Evolutionary conservation across 805 yeast genomes (phyloP), one percentile per base, ranked within the genome.

Genomic region (Saccharomycopsis sp.): DNA sequence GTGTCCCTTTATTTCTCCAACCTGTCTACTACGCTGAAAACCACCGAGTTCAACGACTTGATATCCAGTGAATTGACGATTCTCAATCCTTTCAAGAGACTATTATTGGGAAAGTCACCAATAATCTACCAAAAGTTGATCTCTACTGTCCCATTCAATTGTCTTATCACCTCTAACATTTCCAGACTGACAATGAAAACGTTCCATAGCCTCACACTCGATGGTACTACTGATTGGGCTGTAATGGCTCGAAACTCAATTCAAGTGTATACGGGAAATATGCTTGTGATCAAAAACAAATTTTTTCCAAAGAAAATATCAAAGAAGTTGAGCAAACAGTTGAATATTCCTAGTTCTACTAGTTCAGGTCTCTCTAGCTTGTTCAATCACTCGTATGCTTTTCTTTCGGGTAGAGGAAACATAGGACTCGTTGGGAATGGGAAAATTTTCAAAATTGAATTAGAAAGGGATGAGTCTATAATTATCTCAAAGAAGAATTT

Each of bases 141-240:
- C 9, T 73, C 82, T 1, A 77, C 84, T 0, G 72, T 73, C 20
- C 79, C 83, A 8, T 68, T 76, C 52, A 75, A 57, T 50, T 18
- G 76, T 29, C 67, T 80, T 55, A 71, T 80, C 0, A 73, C 80
- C 15, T 72, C 82, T 1, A 68, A 65, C 46, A 64, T 61, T 7
- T 57, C 60, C 37, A 29, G 8, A 4, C 4, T 24, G 12, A 23
- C 46, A 21, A 46, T 44, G 18, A 75, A 72, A 52, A 71, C 83
- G 2, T 76, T 81, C 61, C 76, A 75, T 8, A 72, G 69, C 48
- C 58, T 84, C 24, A 60, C 71, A 2, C 65, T 84, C 58, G 87
- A 84, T 61, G 90, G 90, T 1, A 71, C 79, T 0, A 67, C 68
- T 18, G 90, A 84, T 64, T 84, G 87, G 87, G 86, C 85, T 0